Evolutionary conservation across 73 alveolate genomes (phyloP).

Genomic region (Tetrahymena malaccensis): DNA sequence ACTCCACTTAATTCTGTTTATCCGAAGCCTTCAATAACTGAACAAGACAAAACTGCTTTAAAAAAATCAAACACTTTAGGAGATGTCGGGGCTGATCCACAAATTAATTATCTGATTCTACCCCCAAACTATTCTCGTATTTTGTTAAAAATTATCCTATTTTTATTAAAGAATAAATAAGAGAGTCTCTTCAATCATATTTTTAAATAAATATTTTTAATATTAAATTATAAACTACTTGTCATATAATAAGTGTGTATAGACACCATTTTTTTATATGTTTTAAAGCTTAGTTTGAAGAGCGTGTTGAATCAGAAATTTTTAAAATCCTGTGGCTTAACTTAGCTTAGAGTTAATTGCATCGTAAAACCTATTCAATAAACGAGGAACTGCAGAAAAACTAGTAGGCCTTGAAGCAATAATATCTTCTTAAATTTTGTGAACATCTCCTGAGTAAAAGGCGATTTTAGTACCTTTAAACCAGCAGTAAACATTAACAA

Average conservation of each 20-base stretch:
- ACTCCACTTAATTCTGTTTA: conserved; percentile 88
- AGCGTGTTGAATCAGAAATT: conserved; percentile 61
- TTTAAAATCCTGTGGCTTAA: conserved; percentile 52
- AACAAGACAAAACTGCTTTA: conserved; percentile 59
- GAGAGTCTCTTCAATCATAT: background rate
- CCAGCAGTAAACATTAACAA: conserved; percentile 47
- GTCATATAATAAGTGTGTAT: conserved; percentile 50
- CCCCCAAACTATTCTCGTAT: conserved; percentile 78
- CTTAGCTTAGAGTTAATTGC: conserved; percentile 53
- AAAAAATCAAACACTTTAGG: conserved; percentile 69
- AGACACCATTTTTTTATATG: conserved; percentile 36
- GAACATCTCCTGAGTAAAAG: conserved; percentile 79
- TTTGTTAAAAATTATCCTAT: conserved; percentile 29
- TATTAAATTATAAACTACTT: background rate
- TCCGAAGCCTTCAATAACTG: conserved; percentile 86
- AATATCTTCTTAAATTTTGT: conserved; percentile 70
- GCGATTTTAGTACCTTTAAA: conserved; percentile 69
- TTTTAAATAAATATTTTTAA: background rate
- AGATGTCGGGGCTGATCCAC: conserved; percentile 93
- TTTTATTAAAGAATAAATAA: conserved; percentile 14
- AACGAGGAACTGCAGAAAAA: conserved; percentile 28
- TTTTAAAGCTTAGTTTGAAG: conserved; percentile 47
- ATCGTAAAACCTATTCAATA: conserved; percentile 58
- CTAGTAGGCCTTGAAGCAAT: conserved; percentile 56
- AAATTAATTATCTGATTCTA: conserved; percentile 63